Conservation (phyloP, 441 rosid species). For the Viola pubescens region DNA sequence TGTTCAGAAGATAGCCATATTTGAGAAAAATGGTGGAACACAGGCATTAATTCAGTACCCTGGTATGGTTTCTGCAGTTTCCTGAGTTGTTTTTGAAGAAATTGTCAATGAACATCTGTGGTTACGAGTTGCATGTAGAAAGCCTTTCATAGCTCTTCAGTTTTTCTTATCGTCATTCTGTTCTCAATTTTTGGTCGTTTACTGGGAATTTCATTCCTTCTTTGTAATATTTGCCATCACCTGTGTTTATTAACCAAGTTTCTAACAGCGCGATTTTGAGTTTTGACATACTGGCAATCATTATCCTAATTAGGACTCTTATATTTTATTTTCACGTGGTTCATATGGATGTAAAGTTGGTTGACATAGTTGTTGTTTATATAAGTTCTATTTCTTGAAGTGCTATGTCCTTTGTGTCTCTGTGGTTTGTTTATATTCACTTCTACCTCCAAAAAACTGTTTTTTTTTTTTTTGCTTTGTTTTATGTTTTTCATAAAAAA, state of each 20-base stretch:
- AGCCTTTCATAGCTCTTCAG: not conserved
- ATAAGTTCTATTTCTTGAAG: not conserved
- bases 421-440: too few relatives aligned
- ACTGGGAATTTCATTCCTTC: too few relatives aligned
- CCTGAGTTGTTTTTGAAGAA: too few relatives aligned
- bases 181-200: too few relatives aligned
- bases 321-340: too few relatives aligned
- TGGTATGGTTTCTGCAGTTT: conserved; percentile 36
- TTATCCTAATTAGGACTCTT: too few relatives aligned
- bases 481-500: not conserved
- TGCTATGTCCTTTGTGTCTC: not conserved
- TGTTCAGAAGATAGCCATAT: conserved; percentile 91
- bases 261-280: too few relatives aligned
- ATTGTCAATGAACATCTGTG: not conserved
- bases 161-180: not conserved
- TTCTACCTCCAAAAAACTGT: not conserved
- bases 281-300: too few relatives aligned
- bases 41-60: conserved; percentile 94
- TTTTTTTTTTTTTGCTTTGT: not conserved
- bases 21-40: conserved; percentile 95
- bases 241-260: too few relatives aligned
- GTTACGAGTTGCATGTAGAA: not conserved
- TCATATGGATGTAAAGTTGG: too few relatives aligned
- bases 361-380: too few relatives aligned
- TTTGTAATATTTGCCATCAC: too few relatives aligned